A percentile compares a stretch with the other conserved stretches of the same genome.
phyloP scores from a whole-genome alignment of 306 rosid species.

The Calophaca sinica region DNA sequence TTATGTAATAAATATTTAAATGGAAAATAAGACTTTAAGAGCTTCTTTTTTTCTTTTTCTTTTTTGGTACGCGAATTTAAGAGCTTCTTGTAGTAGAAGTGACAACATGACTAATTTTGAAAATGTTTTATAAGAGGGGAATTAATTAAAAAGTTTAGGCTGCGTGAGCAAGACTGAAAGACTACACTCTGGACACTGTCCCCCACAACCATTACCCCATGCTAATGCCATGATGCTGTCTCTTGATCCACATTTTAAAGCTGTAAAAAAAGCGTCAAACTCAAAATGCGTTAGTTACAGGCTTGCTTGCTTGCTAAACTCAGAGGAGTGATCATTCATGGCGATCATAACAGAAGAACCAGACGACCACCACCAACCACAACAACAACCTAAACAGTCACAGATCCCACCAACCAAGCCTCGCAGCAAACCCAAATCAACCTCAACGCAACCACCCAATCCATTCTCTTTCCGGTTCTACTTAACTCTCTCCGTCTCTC shows the following conservation, averaged over 20 bases:
- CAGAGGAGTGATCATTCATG: conserved; percentile 53
- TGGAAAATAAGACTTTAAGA: too few species aligned
- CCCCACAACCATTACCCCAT: neutral
- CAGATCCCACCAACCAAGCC: conserved; percentile 43
- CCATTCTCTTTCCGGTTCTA: conserved; percentile 83
- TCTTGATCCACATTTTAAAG: neutral
- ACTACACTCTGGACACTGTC: too few species aligned
- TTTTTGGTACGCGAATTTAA: too few species aligned
- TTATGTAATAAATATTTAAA: too few species aligned
- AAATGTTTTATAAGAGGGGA: too few species aligned
- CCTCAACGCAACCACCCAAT: conserved; percentile 43
- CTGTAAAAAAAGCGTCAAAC: neutral
- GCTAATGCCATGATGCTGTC: neutral
- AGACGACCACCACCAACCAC: conserved; percentile 44
- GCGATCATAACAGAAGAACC: conserved; percentile 75
- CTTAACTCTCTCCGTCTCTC: conserved; percentile 70
- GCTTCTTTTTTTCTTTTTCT: too few species aligned
- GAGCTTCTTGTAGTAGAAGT: too few species aligned
- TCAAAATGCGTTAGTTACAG: too few species aligned
- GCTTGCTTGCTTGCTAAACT: neutral
- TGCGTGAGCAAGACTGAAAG: too few species aligned
- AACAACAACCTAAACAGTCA: conserved; percentile 34
- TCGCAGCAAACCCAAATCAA: conserved; percentile 38
- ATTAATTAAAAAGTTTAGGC: too few species aligned
- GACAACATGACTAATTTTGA: too few species aligned